These are phyloP conservation scores for Hordeum pubiflorum DNA, from an alignment of 202 grass and related monocot genomes.

Conservation along the genomic window DNA sequence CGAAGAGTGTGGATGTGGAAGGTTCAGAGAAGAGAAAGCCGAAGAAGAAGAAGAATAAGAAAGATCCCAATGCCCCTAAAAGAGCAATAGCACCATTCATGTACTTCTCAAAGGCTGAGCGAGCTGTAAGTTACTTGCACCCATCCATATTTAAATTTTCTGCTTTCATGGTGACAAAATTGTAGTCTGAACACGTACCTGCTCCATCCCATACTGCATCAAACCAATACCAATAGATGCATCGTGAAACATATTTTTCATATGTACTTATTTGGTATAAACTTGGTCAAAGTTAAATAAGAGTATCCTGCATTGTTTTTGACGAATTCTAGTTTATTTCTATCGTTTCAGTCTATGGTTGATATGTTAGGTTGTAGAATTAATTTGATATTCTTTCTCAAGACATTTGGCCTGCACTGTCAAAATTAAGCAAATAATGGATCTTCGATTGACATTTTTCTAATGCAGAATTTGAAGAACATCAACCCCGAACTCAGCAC, in stretches of 20 bases:
- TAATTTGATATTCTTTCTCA: neutral
- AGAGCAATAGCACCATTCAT: constrained; percentile 61
- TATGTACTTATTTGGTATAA: neutral
- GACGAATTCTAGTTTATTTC: too few relatives aligned
- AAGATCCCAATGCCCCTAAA: constrained; percentile 83
- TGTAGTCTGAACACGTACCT: neutral
- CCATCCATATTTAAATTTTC: neutral
- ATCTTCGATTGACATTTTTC: neutral
- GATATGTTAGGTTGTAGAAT: neutral
- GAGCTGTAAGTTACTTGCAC: constrained; percentile 53
- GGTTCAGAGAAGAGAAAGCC: constrained; percentile 52
- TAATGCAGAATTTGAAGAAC: constrained; percentile 75
- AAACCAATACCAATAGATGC: neutral
- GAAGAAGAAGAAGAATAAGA: constrained; percentile 53
- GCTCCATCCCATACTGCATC: neutral
- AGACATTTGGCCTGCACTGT: neutral
- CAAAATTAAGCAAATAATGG: neutral
- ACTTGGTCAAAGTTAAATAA: too few relatives aligned
- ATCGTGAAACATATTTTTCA: neutral
- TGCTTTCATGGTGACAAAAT: neutral
- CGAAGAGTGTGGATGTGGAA: constrained; percentile 38
- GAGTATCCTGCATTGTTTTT: too few relatives aligned
- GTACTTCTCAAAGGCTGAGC: constrained; percentile 93
- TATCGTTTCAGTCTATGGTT: too few relatives aligned
- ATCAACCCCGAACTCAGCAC: constrained; percentile 61